Evolutionary conservation across 2,329 filamentous ascomycete genomes (phyloP).

Genomic region (Clonostachys byssicola): DNA sequence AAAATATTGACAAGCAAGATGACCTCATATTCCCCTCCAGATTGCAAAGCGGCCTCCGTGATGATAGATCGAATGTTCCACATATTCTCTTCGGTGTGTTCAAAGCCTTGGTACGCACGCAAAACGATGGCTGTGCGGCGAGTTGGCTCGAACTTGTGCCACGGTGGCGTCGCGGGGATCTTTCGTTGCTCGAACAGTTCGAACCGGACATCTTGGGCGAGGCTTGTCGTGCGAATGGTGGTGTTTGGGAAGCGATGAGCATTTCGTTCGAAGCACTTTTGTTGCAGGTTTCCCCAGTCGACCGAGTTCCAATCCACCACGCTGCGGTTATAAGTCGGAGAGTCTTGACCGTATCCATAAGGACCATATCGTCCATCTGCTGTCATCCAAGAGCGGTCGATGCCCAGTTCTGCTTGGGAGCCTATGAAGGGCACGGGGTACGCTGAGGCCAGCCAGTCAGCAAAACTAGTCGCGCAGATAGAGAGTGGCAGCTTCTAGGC

Average conservation of each 20-base stretch:
- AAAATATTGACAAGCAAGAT: conserved; percentile 60
- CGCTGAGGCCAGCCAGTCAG: conserved; percentile 8
- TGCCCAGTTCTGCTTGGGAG: conserved; percentile 18
- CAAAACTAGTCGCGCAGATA: neutral
- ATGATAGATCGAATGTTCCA: conserved; percentile 62
- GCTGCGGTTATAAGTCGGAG: conserved; percentile 12
- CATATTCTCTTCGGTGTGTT: conserved; percentile 57
- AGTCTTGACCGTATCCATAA: conserved; percentile 20
- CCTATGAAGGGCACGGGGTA: conserved; percentile 22
- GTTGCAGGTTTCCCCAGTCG: conserved; percentile 28
- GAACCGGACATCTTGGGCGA: conserved; percentile 1
- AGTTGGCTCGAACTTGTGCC: conserved; percentile 18
- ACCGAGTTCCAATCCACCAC: conserved; percentile 19
- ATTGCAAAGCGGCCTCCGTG: conserved; percentile 54
- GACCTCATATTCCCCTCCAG: conserved; percentile 60
- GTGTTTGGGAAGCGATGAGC: conserved; percentile 36
- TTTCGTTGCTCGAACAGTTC: conserved; percentile 8
- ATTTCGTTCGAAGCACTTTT: conserved; percentile 40
- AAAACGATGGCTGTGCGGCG: conserved; percentile 14
- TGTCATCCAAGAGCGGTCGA: conserved; percentile 21
- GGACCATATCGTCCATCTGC: conserved; percentile 16
- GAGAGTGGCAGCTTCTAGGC: neutral
- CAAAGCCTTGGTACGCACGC: conserved; percentile 34
- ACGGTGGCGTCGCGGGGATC: conserved; percentile 7
- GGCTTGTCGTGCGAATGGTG: neutral